Conservation (phyloP, 257 asterid species). For the Rauvolfia tetraphylla region DNA sequence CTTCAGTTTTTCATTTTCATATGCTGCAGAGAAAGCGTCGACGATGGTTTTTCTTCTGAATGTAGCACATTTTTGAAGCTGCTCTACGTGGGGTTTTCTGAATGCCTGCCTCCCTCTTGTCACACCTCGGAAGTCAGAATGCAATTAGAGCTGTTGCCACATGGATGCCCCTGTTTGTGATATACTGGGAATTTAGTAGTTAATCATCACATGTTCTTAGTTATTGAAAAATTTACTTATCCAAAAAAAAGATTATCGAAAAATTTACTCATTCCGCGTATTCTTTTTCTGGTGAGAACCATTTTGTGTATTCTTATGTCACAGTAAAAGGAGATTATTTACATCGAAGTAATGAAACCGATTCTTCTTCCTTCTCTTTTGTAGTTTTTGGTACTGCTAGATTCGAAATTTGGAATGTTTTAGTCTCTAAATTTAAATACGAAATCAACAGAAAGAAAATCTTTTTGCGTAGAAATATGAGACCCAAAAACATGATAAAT, state of each 20-base stretch:
- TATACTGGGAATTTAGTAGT: background rate
- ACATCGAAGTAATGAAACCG: background rate
- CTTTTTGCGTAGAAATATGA: no score
- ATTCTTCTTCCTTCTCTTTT: no score
- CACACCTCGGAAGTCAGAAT: background rate
- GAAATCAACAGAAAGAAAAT: no score
- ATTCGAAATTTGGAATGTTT: no score
- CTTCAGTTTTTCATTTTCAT: background rate
- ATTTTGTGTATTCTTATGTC: background rate
- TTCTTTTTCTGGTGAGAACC: no score
- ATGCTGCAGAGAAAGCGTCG: background rate
- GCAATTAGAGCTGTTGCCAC: no score
- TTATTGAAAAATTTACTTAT: background rate
- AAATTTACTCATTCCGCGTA: no score
- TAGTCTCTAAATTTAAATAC: no score
- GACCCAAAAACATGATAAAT: no score
- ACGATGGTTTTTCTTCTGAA: constrained; percentile 10
- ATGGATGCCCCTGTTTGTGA: background rate
- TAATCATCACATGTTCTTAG: background rate
- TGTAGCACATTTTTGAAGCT: background rate
- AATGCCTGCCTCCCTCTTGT: background rate
- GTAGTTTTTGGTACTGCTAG: no score
- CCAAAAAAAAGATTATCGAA: background rate
- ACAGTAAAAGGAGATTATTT: background rate
- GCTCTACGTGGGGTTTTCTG: background rate